Evolutionary conservation across 306 rosid species (phyloP).

Genomic region (Senna tora): DNA sequence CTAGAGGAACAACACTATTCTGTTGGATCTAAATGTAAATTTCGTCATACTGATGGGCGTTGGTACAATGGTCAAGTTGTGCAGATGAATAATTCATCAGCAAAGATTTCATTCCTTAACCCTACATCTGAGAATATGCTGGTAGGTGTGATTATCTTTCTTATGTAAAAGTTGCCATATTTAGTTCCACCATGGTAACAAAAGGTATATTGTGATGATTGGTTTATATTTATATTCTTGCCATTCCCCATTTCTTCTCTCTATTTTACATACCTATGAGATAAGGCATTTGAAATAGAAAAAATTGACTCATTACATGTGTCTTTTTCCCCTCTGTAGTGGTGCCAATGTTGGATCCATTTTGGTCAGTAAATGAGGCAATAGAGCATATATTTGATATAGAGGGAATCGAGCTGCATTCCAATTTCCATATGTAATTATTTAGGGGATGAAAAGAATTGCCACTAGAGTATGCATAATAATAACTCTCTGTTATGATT

Average conservation of each 20-base stretch:
- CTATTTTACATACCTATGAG: background rate
- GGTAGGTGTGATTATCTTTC: constrained; percentile 53
- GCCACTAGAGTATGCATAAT: background rate
- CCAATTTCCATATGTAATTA: constrained; percentile 22
- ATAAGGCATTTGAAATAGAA: constrained; percentile 22
- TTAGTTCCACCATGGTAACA: constrained; percentile 16
- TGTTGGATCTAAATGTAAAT: constrained; percentile 90
- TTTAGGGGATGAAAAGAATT: constrained; percentile 8
- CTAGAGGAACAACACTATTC: constrained; percentile 53
- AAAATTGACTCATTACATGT: background rate
- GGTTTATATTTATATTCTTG: constrained; percentile 8
- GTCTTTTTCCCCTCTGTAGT: background rate
- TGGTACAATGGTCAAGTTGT: constrained; percentile 86
- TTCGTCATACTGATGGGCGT: constrained; percentile 85
- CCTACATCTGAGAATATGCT: constrained; percentile 87
- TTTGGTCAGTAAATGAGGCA: constrained; percentile 6
- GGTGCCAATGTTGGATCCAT: background rate
- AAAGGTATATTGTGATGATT: constrained; percentile 11
- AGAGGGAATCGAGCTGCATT: constrained; percentile 11
- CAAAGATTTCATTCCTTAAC: constrained; percentile 80
- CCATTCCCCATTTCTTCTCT: background rate
- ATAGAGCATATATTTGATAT: background rate
- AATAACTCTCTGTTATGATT: background rate
- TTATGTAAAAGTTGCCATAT: constrained; percentile 15
- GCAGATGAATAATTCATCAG: constrained; percentile 60